phyloP scores from a whole-genome alignment of 2,329 filamentous ascomycete species.

The Colletotrichum sp. region DNA sequence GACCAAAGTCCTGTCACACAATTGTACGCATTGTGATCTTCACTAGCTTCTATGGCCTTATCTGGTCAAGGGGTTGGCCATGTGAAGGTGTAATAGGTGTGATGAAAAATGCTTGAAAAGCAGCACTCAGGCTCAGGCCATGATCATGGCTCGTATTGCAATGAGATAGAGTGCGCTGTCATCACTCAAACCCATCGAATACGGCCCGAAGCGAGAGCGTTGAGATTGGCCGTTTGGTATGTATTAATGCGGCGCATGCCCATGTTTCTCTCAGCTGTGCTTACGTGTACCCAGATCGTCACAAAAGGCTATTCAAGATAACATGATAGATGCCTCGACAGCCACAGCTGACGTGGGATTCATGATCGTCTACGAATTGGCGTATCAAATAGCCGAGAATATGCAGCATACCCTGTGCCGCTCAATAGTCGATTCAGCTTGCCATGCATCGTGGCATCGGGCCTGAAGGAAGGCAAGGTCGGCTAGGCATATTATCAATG shows the following conservation, averaged over 20 bases:
- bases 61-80: not conserved
- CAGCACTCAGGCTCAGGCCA: not conserved
- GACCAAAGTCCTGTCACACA: not conserved
- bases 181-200: not conserved
- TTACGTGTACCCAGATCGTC: not conserved
- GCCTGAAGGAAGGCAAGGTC: too few relatives aligned
- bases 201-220: not conserved
- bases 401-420: too few relatives aligned
- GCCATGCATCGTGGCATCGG: not conserved
- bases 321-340: not conserved
- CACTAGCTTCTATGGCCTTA: rapidly evolving
- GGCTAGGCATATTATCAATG: not conserved
- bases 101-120: rapidly evolving
- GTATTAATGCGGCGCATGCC: not conserved
- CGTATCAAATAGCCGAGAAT: not conserved
- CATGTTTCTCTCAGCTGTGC: not conserved
- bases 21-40: not conserved
- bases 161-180: not conserved
- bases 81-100: not conserved
- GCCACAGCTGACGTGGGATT: not conserved
- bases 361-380: not conserved
- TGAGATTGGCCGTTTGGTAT: not conserved
- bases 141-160: not conserved
- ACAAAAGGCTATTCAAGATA: not conserved
- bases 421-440: not conserved